Base-by-base conservation (phyloP, 1,139 yeast genomes). In the Diutina siamensis region DNA sequence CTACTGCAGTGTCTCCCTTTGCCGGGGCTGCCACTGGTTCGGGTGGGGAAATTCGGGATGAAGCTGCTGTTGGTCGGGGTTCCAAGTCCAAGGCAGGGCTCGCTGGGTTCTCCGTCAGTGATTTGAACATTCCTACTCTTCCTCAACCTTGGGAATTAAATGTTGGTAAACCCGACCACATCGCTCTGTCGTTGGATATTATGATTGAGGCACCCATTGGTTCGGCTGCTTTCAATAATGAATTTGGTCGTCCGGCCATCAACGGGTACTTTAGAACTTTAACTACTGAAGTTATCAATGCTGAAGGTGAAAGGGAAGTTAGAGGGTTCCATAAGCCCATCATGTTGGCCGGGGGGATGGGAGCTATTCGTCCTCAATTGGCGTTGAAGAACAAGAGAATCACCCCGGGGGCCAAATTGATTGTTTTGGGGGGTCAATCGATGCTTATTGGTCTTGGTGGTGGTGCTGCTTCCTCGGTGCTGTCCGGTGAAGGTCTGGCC, bases 1-100 rank as follows among this genome's bases (percentile, higher is more conserved):
- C 99, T 46, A 94, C 99, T 35, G 98, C 98, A 0, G 97, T 94
- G 12, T 89, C 97, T 27, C 99, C 99, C 33, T 94, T 86, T 66
- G 92, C 98, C 4, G 99, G 99, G 65, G 99, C 99, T 35, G 96
- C 99, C 35, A 94, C 99, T 18, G 99, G 99, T 53, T 89, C 98
- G 19, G 99, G 99, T 63, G 99, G 99, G 68, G 99, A 94, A 67
- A 94, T 94, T 57, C 85, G 99, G 74, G 99, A 94, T 64, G 99
- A 94, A 68, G 98, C 97, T 67, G 98, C 99, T 27, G 96, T 92
- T 19, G 99, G 99, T 52, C 79, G 97, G 63, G 99, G 99, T 46
- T 92, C 98, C 22, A 86, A 87, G 64, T 80, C 97, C 40, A 92
- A 92, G 66, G 95, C 97, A 57, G 99, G 99, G 47, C 73, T 94